Percentiles rank a stretch among this genome's conserved stretches.
These are phyloP conservation scores for Trichocladium antarcticum DNA, from an alignment of 495 filamentous ascomycete genomes.

Conservation along the genomic window DNA sequence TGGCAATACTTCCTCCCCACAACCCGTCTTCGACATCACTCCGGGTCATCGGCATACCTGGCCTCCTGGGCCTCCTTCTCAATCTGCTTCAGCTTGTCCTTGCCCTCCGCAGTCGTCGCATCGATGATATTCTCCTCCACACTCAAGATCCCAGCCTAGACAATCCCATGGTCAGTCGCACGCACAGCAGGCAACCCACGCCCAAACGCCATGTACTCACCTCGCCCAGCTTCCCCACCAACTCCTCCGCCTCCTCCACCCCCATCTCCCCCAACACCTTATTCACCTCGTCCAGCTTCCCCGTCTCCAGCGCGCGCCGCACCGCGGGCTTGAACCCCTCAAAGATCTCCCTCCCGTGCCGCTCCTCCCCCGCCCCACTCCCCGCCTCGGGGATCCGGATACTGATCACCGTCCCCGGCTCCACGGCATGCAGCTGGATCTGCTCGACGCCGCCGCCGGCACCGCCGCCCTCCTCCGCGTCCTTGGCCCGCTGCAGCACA, in stretches of 20 bases:
- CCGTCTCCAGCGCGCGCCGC: slow-evolving; percentile 68
- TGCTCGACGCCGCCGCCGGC: slow-evolving; percentile 76
- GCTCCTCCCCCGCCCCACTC: slow-evolving; percentile 52
- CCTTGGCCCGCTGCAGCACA: slow-evolving; percentile 49
- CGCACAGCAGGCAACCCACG: background rate
- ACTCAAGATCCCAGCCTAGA: slow-evolving; percentile 73
- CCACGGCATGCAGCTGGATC: slow-evolving; percentile 93
- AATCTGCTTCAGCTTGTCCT: slow-evolving; percentile 63
- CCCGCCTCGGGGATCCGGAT: slow-evolving; percentile 63
- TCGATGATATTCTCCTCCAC: slow-evolving; percentile 90
- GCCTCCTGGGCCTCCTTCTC: slow-evolving; percentile 45
- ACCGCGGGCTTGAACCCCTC: slow-evolving; percentile 71
- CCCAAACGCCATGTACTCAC: slow-evolving; percentile 26
- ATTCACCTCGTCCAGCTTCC: slow-evolving; percentile 88
- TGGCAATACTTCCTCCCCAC: background rate
- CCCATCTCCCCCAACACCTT: slow-evolving; percentile 87
- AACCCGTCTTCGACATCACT: background rate
- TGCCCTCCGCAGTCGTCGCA: slow-evolving; percentile 85
- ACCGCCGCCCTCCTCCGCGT: slow-evolving; percentile 45
- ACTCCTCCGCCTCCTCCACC: slow-evolving; percentile 82
- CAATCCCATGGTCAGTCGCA: slow-evolving; percentile 2
- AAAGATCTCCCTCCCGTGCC: slow-evolving; percentile 64
- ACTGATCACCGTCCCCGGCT: slow-evolving; percentile 85
- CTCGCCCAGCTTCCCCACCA: slow-evolving; percentile 74
- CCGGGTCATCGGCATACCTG: slow-evolving; percentile 21